Conservation (phyloP, 495 filamentous ascomycete genomes). For the Penicillium mononematosum region DNA sequence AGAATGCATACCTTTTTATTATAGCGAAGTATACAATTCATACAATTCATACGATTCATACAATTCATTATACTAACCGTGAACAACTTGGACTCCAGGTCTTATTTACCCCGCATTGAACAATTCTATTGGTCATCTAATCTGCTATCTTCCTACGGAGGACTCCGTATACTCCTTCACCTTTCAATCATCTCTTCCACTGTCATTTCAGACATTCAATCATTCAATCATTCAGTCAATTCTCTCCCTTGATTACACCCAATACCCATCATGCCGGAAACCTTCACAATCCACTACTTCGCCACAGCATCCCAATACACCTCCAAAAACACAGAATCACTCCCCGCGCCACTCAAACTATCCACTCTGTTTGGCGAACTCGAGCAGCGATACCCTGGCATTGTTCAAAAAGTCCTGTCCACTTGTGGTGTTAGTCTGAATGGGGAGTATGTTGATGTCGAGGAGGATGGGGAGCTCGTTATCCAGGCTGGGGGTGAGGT, state of each 20-base stretch:
- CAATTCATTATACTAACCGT: no score
- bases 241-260: no score
- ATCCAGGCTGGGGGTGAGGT: constrained; percentile 86
- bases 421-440: constrained; percentile 86
- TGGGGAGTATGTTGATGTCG: constrained; percentile 80
- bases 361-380: constrained; percentile 64
- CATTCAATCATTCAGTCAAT: no score
- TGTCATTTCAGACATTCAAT: background rate
- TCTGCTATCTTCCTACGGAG: background rate
- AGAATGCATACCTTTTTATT: background rate
- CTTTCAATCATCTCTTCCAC: background rate
- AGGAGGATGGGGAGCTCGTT: constrained; percentile 33
- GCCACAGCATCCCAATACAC: constrained; percentile 75
- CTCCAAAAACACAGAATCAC: constrained; percentile 62
- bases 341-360: constrained; percentile 72
- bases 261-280: constrained; percentile 6
- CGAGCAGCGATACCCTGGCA: constrained; percentile 80
- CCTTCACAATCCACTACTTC: constrained; percentile 85
- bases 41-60: no score
- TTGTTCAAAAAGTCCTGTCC: constrained; percentile 65
- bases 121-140: constrained; percentile 11
- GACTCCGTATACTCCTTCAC: background rate
- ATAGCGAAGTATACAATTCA: no score
- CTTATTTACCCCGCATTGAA: constrained; percentile 12
- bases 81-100: no score